Evolutionary conservation across 345 rosid species (phyloP).

Genomic region (Gossypium raimondii): DNA sequence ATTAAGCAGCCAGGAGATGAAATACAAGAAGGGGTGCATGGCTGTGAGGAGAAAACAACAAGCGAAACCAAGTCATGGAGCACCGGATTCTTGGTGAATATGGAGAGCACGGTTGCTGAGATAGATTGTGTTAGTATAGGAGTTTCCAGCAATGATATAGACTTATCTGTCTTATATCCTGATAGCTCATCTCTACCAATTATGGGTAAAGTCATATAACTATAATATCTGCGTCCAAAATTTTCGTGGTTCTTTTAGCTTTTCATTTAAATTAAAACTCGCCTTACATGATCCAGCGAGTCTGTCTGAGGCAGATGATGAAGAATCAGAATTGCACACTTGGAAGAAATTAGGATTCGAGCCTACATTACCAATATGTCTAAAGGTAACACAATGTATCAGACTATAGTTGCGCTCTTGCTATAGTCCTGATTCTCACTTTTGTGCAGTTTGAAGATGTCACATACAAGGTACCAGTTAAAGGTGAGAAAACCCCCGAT

Average conservation of each 20-base stretch:
- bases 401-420: too few relatives aligned
- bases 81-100: not conserved
- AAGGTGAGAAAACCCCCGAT: not conserved
- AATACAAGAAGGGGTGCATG: not conserved
- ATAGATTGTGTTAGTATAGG: not conserved
- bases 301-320: not conserved
- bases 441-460: constrained; percentile 21
- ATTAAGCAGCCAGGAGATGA: not conserved
- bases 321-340: constrained; percentile 10
- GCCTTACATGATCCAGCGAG: not conserved
- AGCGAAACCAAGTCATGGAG: not conserved
- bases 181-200: not conserved
- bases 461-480: constrained; percentile 17
- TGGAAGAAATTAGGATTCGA: constrained; percentile 14
- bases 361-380: constrained; percentile 26
- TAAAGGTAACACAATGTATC: constrained; percentile 20
- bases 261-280: too few relatives aligned
- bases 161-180: not conserved
- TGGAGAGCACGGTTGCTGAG: constrained; percentile 12
- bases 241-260: too few relatives aligned
- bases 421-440: not conserved
- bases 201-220: not conserved
- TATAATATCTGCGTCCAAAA: too few relatives aligned
- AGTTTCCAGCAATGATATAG: constrained; percentile 1
- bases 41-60: not conserved